Percentiles rank a stretch among this genome's conserved stretches.
Evolutionary conservation across 2,329 filamentous ascomycete genomes (phyloP).

Genomic region (Aspergillus sojae): DNA sequence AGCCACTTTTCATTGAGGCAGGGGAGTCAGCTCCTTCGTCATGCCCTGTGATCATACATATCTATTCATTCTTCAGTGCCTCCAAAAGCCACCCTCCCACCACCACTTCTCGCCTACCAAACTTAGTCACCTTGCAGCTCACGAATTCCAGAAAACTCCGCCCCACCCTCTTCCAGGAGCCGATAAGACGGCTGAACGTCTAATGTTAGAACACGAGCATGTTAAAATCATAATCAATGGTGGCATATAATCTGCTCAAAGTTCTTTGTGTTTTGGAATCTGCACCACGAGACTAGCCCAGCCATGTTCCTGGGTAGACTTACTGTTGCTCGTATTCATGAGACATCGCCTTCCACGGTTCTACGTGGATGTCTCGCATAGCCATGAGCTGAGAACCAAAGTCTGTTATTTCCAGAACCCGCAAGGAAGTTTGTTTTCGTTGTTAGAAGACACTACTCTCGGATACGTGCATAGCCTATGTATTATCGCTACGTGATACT

Average conservation of each 20-base stretch:
- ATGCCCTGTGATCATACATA: not conserved
- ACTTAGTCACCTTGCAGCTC: not conserved
- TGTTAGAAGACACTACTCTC: not conserved
- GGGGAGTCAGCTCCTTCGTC: not conserved
- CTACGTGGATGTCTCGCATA: not conserved
- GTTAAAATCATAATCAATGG: not conserved
- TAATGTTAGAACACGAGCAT: not conserved
- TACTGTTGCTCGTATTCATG: not conserved
- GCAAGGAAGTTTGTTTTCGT: not conserved
- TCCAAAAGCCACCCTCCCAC: not conserved
- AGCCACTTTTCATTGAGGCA: not conserved
- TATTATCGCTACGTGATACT: not conserved
- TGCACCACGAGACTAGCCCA: not conserved
- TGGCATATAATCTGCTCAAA: not conserved
- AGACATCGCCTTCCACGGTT: not conserved
- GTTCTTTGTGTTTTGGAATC: too few relatives aligned
- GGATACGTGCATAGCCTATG: not conserved
- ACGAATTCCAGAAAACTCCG: not conserved
- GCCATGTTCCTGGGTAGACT: not conserved
- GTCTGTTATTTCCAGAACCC: not conserved
- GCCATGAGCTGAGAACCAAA: not conserved
- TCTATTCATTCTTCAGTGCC: not conserved
- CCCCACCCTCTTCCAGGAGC: not conserved
- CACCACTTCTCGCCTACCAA: not conserved
- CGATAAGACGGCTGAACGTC: not conserved